Base-by-base conservation (phyloP, 2,329 filamentous ascomycete species). In the Alternaria viburni region DNA sequence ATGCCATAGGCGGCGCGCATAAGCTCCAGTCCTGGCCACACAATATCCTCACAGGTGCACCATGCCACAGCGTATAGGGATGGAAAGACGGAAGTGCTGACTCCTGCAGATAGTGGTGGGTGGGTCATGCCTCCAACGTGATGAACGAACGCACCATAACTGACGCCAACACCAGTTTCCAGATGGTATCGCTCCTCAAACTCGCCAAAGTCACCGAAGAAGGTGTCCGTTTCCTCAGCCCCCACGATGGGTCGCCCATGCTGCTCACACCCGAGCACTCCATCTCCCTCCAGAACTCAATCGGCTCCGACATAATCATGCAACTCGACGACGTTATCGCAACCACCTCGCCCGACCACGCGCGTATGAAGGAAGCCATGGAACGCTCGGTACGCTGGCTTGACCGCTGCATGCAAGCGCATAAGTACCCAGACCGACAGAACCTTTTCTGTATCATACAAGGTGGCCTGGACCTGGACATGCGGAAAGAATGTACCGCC, bases 401-500 rank as follows among this genome's bases (percentile, higher is more conserved):
- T 6, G 96, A 99, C 81, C 89, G 96, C 57, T 99, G 96, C 80
- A 95, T 98, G 44, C 89, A 89, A 11, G 93, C 94, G 5, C 96
- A 99, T 84, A 88, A 90, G 76, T 91, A 94, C 60, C 92, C 93
- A 0, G 86, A 90, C 28, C 86, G 85, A 1, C 96, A 99, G 80
- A 99, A 97, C 74, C 86, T 99, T 6, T 99, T 99, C 81, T 99
- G 96, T 81, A 99, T 99, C 75, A 97, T 99, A 69, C 96, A 99
- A 81, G 96, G 96, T 65, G 96, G 96, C 0, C 84, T 99, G 9
- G 94, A 99, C 79, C 83, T 97, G 5, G 91, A 93, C 1, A 88
- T 99, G 85, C 88, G 96, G 21, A 87, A 86, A 65, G 87, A 95
- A 78, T 99, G 96, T 81, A 95, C 92, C 69, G 83, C 83, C 54